Evolutionary conservation across 2,329 filamentous ascomycete species (phyloP).

Genomic region (Arthrobotrys musiformis): DNA sequence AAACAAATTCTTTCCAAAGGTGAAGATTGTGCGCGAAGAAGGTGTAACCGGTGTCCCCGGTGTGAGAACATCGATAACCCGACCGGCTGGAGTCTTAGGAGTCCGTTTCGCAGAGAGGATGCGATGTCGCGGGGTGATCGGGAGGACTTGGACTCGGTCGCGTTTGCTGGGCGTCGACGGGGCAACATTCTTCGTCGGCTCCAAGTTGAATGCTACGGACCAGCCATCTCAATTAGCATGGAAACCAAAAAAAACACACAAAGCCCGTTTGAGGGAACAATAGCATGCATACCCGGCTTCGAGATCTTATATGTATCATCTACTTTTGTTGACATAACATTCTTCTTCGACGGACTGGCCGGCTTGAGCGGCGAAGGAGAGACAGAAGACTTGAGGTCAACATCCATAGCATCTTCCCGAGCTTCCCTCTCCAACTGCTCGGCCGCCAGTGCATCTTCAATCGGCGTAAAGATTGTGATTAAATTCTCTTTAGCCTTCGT

Average conservation of each 20-base stretch:
- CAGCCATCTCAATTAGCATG: not conserved
- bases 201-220: constrained; percentile 25
- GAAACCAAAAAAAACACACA: not conserved
- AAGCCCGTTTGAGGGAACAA: not conserved
- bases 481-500: constrained; percentile 43
- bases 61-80: constrained; percentile 49
- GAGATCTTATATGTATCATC: constrained; percentile 43
- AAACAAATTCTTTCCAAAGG: constrained; percentile 86
- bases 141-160: constrained; percentile 54
- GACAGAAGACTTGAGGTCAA: constrained; percentile 38
- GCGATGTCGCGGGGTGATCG: constrained; percentile 57
- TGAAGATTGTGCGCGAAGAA: constrained; percentile 76
- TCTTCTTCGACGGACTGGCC: constrained; percentile 50
- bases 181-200: constrained; percentile 27
- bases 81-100: constrained; percentile 57
- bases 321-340: constrained; percentile 51
- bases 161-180: constrained; percentile 49
- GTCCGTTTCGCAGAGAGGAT: constrained; percentile 40
- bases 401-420: constrained; percentile 45
- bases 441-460: constrained; percentile 6
- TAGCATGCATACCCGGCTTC: constrained; percentile 41
- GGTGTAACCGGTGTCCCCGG: constrained; percentile 54
- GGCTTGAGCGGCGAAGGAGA: constrained; percentile 54
- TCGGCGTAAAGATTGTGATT: constrained; percentile 37
- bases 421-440: constrained; percentile 4